Base-by-base conservation (phyloP, 2,329 filamentous ascomycete species). In the Acrocalymma vagum region DNA sequence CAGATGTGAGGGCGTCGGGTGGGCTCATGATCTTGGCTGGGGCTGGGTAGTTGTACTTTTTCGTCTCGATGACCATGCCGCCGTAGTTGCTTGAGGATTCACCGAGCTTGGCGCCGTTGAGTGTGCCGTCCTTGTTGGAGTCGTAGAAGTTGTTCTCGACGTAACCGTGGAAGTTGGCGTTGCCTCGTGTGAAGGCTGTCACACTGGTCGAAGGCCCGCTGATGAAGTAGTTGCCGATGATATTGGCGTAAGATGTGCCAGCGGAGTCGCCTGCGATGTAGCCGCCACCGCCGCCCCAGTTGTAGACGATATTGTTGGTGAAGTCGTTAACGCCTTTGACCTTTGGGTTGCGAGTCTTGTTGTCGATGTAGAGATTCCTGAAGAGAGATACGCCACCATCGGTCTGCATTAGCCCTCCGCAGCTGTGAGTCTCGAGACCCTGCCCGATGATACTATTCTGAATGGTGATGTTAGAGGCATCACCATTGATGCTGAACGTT, bases 201-300 rank as follows among this genome's bases (percentile, higher is more conserved):
- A 74, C 72, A 17, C 62, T 72, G 3, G 78, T 81, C 29, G 67
- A 73, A 0, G 78, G 79, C 0, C 79, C 80, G 2, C 73, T 74
- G 44, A 82, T 78, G 61, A 81, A 82, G 60, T 82, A 81, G 60
- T 82, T 82, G 44, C 77, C 76, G 36, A 81, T 68, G 39, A 82
- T 77, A 45, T 82, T 79, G 5, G 72, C 77, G 32, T 74, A 71
- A 36, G 74, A 79, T 17, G 69, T 53, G 4, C 72, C 77, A 0
- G 55, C 63, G 22, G 74, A 77, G 45, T 79, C 78, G 3, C 78
- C 78, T 0, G 78, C 78, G 35, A 80, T 82, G 37, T 82, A 82
- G 4, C 74, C 79, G 5, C 77, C 78, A 1, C 78, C 77, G 1
- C 71, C 69, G 8, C 78, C 78, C 72, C 78, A 82, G 55, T 82